Evolutionary conservation across 2,329 filamentous ascomycete genomes (phyloP).

Genomic region (Lecanosticta acicola): DNA sequence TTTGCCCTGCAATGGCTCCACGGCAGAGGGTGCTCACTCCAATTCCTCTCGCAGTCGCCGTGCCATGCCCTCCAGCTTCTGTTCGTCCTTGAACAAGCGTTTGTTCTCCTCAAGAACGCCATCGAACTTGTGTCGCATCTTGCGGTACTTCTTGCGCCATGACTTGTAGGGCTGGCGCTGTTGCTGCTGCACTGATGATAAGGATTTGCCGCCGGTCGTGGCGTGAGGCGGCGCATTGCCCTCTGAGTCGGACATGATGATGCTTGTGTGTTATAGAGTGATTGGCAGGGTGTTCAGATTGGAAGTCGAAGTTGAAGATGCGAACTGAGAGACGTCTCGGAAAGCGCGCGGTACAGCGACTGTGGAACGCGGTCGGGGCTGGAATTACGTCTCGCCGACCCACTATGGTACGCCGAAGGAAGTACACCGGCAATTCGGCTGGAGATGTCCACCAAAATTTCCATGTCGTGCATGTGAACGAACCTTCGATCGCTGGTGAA

Average conservation of each 20-base stretch:
- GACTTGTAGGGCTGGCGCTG: conserved; percentile 31
- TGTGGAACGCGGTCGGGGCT: not conserved
- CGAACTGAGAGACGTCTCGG: too few species aligned
- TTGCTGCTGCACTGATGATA: conserved; percentile 17
- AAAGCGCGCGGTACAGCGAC: not conserved
- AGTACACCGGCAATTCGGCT: too few species aligned
- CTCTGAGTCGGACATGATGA: conserved; percentile 32
- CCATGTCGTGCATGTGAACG: too few species aligned
- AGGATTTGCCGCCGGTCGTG: conserved; percentile 20
- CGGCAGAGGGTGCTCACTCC: conserved; percentile 58
- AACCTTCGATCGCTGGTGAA: conserved; percentile 1
- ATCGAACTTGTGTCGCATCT: conserved; percentile 77
- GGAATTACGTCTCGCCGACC: not conserved
- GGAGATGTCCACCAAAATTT: too few species aligned
- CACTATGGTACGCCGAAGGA: not conserved
- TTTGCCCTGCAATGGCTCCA: not conserved
- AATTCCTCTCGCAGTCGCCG: conserved; percentile 85
- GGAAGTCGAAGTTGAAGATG: too few species aligned
- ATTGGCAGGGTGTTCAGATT: too few species aligned
- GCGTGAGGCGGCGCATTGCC: conserved; percentile 13
- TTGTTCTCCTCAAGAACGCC: conserved; percentile 75
- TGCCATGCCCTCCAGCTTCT: conserved; percentile 71
- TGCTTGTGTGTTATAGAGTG: too few species aligned
- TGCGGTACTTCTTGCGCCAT: conserved; percentile 78
- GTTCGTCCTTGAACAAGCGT: conserved; percentile 72